phyloP scores from a whole-genome alignment of 176 grass and related monocot species.

The Elymus sibiricus region DNA sequence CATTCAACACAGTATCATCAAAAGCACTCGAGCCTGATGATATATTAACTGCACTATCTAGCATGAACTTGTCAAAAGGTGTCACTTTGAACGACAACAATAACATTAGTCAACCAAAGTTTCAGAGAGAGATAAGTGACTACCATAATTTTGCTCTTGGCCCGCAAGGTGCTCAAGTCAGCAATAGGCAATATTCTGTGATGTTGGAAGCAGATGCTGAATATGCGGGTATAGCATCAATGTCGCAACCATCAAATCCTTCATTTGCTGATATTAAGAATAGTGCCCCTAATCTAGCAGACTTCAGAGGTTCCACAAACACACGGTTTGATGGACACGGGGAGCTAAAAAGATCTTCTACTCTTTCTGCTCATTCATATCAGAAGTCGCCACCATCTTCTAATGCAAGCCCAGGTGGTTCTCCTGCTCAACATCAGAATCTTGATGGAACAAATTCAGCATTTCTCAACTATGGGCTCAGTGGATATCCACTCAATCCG shows the following conservation, averaged over 20 bases:
- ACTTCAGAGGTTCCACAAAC: slow-evolving; percentile 46
- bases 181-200: slow-evolving; percentile 43
- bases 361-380: slow-evolving; percentile 42
- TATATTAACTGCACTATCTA: slow-evolving; percentile 80
- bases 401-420: slow-evolving; percentile 59
- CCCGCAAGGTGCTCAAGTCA: slow-evolving; percentile 35
- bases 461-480: slow-evolving; percentile 61
- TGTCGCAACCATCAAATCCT: slow-evolving; percentile 46
- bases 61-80: slow-evolving; percentile 62
- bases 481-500: slow-evolving; percentile 49
- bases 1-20: slow-evolving; percentile 57
- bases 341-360: slow-evolving; percentile 46
- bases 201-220: slow-evolving; percentile 49
- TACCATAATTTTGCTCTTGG: slow-evolving; percentile 51
- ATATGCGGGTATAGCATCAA: slow-evolving; percentile 47
- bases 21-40: slow-evolving; percentile 66
- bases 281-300: slow-evolving; percentile 30
- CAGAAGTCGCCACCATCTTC: slow-evolving; percentile 65
- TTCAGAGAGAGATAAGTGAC: slow-evolving; percentile 52
- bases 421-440: slow-evolving; percentile 74
- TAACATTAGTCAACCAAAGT: slow-evolving; percentile 34
- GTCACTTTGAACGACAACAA: slow-evolving; percentile 33
- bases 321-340: slow-evolving; percentile 30
- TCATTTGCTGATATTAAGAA: slow-evolving; percentile 52
- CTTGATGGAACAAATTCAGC: slow-evolving; percentile 49